phyloP scores from a whole-genome alignment of 1,139 yeast species.

The Diutina sp. region DNA sequence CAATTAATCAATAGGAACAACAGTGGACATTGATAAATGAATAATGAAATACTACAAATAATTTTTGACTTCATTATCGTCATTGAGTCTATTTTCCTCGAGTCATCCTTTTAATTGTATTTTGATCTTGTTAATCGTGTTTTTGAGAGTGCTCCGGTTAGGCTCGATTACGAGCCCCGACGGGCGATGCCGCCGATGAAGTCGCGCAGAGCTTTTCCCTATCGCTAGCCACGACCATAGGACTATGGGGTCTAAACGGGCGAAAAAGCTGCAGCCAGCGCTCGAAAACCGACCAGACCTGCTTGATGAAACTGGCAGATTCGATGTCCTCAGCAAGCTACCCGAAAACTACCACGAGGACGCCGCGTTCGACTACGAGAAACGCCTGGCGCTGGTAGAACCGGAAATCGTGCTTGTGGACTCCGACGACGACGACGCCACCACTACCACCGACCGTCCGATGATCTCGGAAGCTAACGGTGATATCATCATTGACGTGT shows the following conservation, averaged over 20 bases:
- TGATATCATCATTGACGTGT: not conserved
- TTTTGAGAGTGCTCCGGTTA: no score
- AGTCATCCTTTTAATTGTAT: no score
- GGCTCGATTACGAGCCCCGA: not conserved
- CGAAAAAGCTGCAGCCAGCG: not conserved
- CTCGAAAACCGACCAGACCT: not conserved
- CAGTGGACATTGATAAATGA: no score
- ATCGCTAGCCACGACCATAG: not conserved
- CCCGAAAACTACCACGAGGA: not conserved
- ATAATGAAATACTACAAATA: no score
- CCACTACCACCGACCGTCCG: not conserved
- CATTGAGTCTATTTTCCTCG: no score
- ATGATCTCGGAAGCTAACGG: not conserved
- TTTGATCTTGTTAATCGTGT: no score
- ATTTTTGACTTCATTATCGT: no score
- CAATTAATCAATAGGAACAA: no score
- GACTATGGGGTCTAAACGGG: not conserved
- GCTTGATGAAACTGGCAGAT: not conserved
- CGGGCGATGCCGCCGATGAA: not conserved
- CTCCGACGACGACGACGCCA: not conserved
- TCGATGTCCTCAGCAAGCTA: not conserved
- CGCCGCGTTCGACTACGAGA: not conserved
- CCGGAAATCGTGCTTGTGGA: slow-evolving; percentile 1
- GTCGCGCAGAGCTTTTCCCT: not conserved
- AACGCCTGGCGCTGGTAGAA: slow-evolving; percentile 1